A percentile compares a stretch with the other conserved stretches of the same genome.
phyloP scores from a whole-genome alignment of 495 filamentous ascomycete genomes.

The Letharia columbiana region DNA sequence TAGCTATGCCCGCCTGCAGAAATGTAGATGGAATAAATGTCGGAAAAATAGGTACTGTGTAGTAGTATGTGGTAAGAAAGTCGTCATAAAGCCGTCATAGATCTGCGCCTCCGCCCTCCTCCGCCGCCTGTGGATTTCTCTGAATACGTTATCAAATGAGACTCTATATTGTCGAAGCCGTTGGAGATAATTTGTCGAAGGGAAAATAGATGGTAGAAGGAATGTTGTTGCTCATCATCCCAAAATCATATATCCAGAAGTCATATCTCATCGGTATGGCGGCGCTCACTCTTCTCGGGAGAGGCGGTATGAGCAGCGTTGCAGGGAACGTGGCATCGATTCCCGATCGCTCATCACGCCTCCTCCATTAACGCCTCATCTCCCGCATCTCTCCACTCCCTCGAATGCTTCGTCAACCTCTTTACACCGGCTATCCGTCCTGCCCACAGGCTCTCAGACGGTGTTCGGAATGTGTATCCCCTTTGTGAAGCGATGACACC shows the following conservation, averaged over 20 bases:
- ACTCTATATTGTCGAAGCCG: background rate
- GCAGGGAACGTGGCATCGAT: background rate
- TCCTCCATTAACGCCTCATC: slow-evolving; percentile 84
- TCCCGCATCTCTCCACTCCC: slow-evolving; percentile 80
- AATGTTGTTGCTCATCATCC: background rate
- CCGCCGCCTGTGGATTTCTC: background rate
- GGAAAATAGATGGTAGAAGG: background rate
- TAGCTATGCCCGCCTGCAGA: background rate
- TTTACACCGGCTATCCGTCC: slow-evolving; percentile 69
- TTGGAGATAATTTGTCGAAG: background rate
- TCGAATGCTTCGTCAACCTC: slow-evolving; percentile 63
- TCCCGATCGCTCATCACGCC: slow-evolving; percentile 25
- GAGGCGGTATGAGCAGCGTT: background rate
- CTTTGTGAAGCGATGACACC: slow-evolving; percentile 92
- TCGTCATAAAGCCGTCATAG: background rate
- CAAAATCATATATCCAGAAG: background rate
- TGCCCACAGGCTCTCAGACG: slow-evolving; percentile 79
- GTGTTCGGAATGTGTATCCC: slow-evolving; percentile 86
- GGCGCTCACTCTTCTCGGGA: background rate
- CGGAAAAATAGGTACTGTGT: background rate
- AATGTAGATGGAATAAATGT: background rate
- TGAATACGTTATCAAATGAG: background rate
- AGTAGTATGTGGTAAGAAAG: background rate
- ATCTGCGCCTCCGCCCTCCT: background rate
- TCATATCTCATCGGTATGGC: background rate